Base-by-base conservation (phyloP, 768 basidiomycete species). In the Dioszegia crocea region DNA sequence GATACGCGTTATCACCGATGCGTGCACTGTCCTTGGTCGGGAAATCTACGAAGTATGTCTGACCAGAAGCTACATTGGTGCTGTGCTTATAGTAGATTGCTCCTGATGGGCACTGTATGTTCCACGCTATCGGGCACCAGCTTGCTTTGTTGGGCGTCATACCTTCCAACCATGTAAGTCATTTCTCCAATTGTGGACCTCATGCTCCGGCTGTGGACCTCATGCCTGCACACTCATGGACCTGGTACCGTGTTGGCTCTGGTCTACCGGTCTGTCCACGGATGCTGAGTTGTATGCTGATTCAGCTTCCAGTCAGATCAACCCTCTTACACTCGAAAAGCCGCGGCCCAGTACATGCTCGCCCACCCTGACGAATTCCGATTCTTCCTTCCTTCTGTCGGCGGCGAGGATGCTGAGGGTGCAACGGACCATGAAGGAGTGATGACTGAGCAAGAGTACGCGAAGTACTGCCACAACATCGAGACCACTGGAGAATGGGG, bases 21-120 rank as follows among this genome's bases (percentile, higher is more conserved):
- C 76, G 0, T 77, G 77, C 51, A 43, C 56, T 5, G 62, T 61
- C 0, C 65, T 78, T 19, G 73, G 71, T 9, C 55, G 74, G 6
- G 65, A 70, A 38, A 58, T 75, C 2, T 61, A 70, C 60, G 77
- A 78, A 68, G 77, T 76, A 43, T 60, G 71, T 58, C 24, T 19
- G n/a, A 27, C 8, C 45, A 12, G 9, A 6, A 43, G 6, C 19
- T 6, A 8, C 8, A 8, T 38, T 14, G 17, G 31, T 4, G 12
- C 21, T 5, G 8, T 33, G 51, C 33, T 53, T 6, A 33, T 43
- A 21, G 8, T 49, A 96, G 91, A 87, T 97, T 66, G 85, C 86
- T 59, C 91, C 94, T 17, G 94, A 98, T 68, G 94, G 94, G 0
- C 93, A 98, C 68, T 98, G 94, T 79, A 85, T 98, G 29, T 99